Base-by-base conservation (phyloP, 164 flowering plant species). In the Hamamelis virginiana region DNA sequence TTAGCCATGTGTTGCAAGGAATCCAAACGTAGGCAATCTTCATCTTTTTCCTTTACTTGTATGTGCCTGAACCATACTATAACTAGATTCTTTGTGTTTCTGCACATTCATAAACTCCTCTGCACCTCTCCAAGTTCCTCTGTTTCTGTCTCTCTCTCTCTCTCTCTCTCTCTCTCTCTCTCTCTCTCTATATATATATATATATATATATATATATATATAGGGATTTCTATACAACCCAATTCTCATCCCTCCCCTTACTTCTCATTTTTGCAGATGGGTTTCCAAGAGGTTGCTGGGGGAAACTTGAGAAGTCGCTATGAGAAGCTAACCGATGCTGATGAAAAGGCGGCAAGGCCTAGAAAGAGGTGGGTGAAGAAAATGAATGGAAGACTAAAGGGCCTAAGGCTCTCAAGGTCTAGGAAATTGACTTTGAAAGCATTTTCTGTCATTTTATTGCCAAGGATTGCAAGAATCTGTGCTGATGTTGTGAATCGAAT, bases 351-450 rank as follows among this genome's bases (percentile, higher is more conserved):
- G 26, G 62, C 45, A 8, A 73, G 71, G 66, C 63, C 73, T 4
- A 78, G 78, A 56, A 72, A 79, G 68, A 11, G 65, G 4, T 71
- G 84, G 83, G 65, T 74, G 69, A 74, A 74, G 81, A 80, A 63
- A 62, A 43, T 74, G 33, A 77, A 73, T 16, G 74, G 80, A 43
- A 69, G 75, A 56, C 21, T 75, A 6, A 78, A 72, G 63, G 82
- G 83, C 0, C 33, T 83, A 1, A 62, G 76, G 53, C 19, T 81
- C 19, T 65, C 81, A 8, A 66, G 77, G 2, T 41, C 72, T n/a
- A 80, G 72, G 74, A 82, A 72, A 62, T 66, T 84, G 46, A 78
- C 69, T 33, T 76, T 83, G 82, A 84, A 75, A 71, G 66, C 74
- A 28, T 72, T 81, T 65, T 69, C 80, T 13, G 61, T 68, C 27